Evolutionary conservation across 257 asterid genomes (phyloP), one percentile per base, ranked within the genome.

Genomic region (Solanum pimpinellifolium): DNA sequence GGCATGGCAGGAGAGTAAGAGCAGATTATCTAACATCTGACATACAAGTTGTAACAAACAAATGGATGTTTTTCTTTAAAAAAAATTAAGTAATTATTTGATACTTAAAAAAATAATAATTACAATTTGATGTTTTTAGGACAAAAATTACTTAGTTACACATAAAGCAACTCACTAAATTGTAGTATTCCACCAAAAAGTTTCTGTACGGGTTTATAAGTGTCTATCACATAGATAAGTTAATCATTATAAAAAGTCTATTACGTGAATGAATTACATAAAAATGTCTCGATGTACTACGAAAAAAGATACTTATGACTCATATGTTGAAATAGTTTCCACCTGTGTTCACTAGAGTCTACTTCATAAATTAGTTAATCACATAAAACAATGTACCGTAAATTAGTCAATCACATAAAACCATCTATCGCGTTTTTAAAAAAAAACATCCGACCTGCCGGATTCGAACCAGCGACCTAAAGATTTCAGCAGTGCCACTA

Each of bases 381-480:
- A 33, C 35, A 33, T 33, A 33, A 33, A 33, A 33, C 35, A 33
- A 33, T 4, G 1, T 33, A 33, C 5, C 5, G 35, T 33, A 33
- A 33, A 33, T 33, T 33, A 33, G 5, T 37, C 6, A 49, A 5
- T 49, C 21, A 49, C 21, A 49, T 49, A 5, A 14, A 4, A 14
- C 5, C 1, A 47, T 6, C 2, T 1, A 7, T 39, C 10, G 3
- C 1, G 0, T 2, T 41, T 47, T 44, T 11, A 4, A 7, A 21
- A 3, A 1, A 56, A 56, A 6, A 0, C 4, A 20, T 89, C 92
- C 92, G 88, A 87, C 90, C 90, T 90, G 86, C 91, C 90, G 91
- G 92, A 89, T 86, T 89, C 88, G 90, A 89, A 87, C 92, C 92
- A 90, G 90, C 88, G 92, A 90, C 92, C 92, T 90, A 90, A 87